Percentiles rank a stretch among this genome's conserved stretches.
phyloP scores from a whole-genome alignment of 352 stramenopile species.

The Peronospora tabacina region DNA sequence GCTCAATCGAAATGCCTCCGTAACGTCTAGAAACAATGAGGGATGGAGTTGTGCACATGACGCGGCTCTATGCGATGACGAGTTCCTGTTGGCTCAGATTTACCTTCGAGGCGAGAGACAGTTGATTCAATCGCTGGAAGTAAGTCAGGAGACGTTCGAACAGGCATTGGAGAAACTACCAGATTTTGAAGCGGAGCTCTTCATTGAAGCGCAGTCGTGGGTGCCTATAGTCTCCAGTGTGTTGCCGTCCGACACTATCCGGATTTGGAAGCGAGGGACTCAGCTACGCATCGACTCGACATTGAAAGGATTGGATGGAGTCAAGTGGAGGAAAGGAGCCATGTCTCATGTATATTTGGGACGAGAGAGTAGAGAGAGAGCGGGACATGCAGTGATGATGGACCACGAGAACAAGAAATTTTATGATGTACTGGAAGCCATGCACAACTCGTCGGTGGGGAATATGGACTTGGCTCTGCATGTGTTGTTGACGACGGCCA shows the following conservation, averaged over 20 bases:
- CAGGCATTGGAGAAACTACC: conserved; percentile 56
- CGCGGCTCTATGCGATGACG: conserved; percentile 63
- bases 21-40: conserved; percentile 29
- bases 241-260: conserved; percentile 66
- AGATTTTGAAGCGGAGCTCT: conserved; percentile 78
- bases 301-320: conserved; percentile 65
- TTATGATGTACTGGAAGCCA: conserved; percentile 58
- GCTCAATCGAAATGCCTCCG: conserved; percentile 34
- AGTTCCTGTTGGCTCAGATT: conserved; percentile 63
- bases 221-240: conserved; percentile 73
- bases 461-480: conserved; percentile 72
- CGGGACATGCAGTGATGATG: conserved; percentile 46
- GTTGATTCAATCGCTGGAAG: conserved; percentile 38
- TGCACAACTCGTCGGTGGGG: conserved; percentile 44
- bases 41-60: conserved; percentile 78
- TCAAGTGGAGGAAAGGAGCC: conserved; percentile 65
- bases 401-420: conserved; percentile 51
- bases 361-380: conserved; percentile 15
- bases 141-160: conserved; percentile 48
- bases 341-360: conserved; percentile 71
- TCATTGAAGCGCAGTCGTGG: conserved; percentile 73
- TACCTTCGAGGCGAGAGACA: conserved; percentile 58
- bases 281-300: conserved; percentile 61
- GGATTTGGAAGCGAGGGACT: conserved; percentile 60
- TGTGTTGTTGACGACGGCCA: conserved; percentile 60